Evolutionary conservation across 2,329 filamentous ascomycete genomes (phyloP).

Genomic region (Alternaria triticina): DNA sequence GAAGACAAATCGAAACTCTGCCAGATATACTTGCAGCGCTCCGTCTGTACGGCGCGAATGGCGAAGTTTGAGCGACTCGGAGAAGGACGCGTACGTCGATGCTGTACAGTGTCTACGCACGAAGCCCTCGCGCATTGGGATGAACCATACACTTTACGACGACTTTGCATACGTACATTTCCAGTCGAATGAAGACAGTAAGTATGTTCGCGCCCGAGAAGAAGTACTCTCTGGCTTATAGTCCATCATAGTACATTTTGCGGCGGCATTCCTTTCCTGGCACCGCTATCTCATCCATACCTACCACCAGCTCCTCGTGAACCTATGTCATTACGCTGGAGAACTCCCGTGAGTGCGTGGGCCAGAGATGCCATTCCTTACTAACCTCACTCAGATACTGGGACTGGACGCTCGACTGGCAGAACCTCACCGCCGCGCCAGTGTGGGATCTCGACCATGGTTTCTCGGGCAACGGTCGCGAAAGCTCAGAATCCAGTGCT

Average conservation of each 20-base stretch:
- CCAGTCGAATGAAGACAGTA: background rate
- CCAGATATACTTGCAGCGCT: no score
- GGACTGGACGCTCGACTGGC: constrained; percentile 46
- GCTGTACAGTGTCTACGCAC: constrained; percentile 43
- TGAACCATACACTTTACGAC: constrained; percentile 37
- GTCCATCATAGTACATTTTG: constrained; percentile 32
- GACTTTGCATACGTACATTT: constrained; percentile 43
- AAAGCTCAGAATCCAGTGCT: background rate
- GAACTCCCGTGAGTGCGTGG: constrained; percentile 1
- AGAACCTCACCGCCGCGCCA: constrained; percentile 28
- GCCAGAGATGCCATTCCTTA: background rate
- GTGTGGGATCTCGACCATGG: constrained; percentile 28
- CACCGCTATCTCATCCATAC: constrained; percentile 46
- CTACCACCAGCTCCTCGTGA: constrained; percentile 36
- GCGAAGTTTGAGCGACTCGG: background rate
- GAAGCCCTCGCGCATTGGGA: constrained; percentile 25
- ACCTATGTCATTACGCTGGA: constrained; percentile 31
- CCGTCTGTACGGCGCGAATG: background rate
- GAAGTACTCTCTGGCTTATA: background rate
- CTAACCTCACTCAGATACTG: constrained; percentile 31
- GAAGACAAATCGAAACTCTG: no score
- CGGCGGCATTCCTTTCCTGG: constrained; percentile 45
- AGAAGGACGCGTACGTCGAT: constrained; percentile 27
- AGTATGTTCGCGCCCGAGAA: background rate
- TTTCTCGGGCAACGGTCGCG: constrained; percentile 42